Evolutionary conservation across 2,329 filamentous ascomycete species (phyloP), one percentile per base, ranked within the genome.

Genomic region (Exophiala xenobiotica): DNA sequence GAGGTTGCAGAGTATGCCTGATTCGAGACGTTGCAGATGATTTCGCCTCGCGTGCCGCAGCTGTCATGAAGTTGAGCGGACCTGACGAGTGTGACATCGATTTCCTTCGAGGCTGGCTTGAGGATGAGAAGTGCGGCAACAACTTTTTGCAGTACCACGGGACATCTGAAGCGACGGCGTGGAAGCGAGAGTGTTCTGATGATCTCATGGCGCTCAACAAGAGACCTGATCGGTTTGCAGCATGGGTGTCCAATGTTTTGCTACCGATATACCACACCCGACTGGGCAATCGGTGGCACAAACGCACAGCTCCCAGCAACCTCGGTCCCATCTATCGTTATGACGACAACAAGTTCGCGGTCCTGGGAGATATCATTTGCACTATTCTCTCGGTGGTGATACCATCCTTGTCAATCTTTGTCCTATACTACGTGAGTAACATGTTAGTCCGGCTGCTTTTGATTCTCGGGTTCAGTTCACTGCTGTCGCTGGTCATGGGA

Each of bases 201-300:
- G 48, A 51, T 23, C 41, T 51, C 12, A 40, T 51, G 20, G 16
- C 48, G 3, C 19, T 51, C n/a, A 41, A 42, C 37, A 41, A 26
- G 35, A n/a, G 35, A 16, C 7, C 23, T 12, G 46, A 49, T 37
- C 46, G 46, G 9, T 49, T 49, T 16, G 46, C 46, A 11, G 37
- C 35, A 4, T 49, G 46, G 46, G 38, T 49, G 14, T 16, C 16
- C 8, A 49, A 49, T n/a, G n/a, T 16, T 3, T 8, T 49, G 12
- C 12, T 42, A 2, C 46, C 46, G 11, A 3, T 24, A 5, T 49
- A 49, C 26, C 46, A 43, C 16, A 27, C 20, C 14, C 8, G 27
- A 18, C 8, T 51, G 16, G 38, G 48, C 14, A 47, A 54, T 48
- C 24, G 52, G 29, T 16, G 39, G 19, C 31, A 51, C n/a, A 26